Evolutionary conservation across 306 rosid genomes (phyloP), one percentile per base, ranked within the genome.

Genomic region (Cicer bijugum): DNA sequence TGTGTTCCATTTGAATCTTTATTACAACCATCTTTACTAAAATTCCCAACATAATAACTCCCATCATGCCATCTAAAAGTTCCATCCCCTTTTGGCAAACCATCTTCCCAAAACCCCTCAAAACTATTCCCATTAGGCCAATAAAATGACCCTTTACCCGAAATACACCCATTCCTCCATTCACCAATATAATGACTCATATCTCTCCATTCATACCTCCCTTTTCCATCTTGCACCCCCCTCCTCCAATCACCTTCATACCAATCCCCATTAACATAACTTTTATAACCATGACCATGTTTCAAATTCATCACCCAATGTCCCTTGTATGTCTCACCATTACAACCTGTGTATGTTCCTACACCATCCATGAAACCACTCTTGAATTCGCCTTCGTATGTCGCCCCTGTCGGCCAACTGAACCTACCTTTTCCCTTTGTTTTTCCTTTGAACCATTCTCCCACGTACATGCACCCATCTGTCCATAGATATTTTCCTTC

Each of bases 391-490:
- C 98, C 98, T 74, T 93, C 98, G 67, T 93, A 93, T 0, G 93
- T 88, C 0, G 98, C 96, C 4, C 98, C 98, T 0, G 98, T 86
- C 1, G 97, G 97, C 98, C 98, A 93, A 42, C 88, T 93, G 72
- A 93, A 93, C 81, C 90, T 86, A 0, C 98, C 98, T 0, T 78
- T 85, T 35, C 98, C 98, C 88, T 72, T 93, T 0, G 88, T 88
- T 69, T 84, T 93, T 0, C 98, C 98, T 75, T 75, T 85, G 46
- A 2, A 75, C 98, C 98, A 93, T 59, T 86, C 92, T 20, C 98
- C 98, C 1, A 89, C 86, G 10, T 88, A 91, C 94, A 86, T 85
- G 67, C 98, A 93, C 12, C 98, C 98, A 33, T 93, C 97, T 2
- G 84, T 86, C 98, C 98, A 93, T 0, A 93, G 57, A 60, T 93